Evolutionary conservation across 352 stramenopile genomes (phyloP).

Genomic region (Globisporangium abappressorium): DNA sequence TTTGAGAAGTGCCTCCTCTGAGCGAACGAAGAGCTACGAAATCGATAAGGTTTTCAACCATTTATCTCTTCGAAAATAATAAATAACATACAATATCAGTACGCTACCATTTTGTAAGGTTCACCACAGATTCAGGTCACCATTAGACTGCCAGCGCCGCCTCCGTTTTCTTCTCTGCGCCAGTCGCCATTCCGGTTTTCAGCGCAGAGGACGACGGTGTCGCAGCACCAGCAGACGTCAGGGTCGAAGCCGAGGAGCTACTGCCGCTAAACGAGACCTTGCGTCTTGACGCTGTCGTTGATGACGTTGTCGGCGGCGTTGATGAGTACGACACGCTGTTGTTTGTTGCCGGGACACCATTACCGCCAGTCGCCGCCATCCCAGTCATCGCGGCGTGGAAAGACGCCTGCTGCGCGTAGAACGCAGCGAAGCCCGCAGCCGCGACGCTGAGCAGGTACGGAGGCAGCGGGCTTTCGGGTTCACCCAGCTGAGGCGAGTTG

Average conservation of each 20-base stretch:
- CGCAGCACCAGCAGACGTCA: not conserved
- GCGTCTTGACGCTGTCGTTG: not conserved
- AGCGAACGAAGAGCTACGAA: not conserved
- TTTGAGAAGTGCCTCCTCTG: conserved; percentile 8
- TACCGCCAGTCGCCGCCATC: not conserved
- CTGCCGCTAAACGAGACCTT: conserved; percentile 7
- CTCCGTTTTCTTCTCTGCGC: not conserved
- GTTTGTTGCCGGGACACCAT: not conserved
- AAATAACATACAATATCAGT: conserved; percentile 5
- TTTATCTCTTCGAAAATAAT: not conserved
- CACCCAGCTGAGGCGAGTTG: conserved; percentile 11
- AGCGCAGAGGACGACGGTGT: not conserved
- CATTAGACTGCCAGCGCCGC: not conserved
- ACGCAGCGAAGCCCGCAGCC: conserved; percentile 50
- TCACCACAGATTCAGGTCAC: not conserved
- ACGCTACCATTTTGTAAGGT: not conserved
- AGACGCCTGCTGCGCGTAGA: conserved; percentile 52
- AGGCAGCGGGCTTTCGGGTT: conserved; percentile 27
- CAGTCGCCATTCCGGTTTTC: not conserved
- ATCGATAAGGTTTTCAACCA: too few relatives aligned
- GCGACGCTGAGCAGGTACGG: conserved; percentile 61
- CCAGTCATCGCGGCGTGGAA: conserved; percentile 29
- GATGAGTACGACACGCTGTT: not conserved
- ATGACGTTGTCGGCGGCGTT: not conserved
- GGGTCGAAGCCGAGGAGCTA: not conserved